Evolutionary conservation across 2,329 filamentous ascomycete genomes (phyloP).

Genomic region (Fusarium sp.): DNA sequence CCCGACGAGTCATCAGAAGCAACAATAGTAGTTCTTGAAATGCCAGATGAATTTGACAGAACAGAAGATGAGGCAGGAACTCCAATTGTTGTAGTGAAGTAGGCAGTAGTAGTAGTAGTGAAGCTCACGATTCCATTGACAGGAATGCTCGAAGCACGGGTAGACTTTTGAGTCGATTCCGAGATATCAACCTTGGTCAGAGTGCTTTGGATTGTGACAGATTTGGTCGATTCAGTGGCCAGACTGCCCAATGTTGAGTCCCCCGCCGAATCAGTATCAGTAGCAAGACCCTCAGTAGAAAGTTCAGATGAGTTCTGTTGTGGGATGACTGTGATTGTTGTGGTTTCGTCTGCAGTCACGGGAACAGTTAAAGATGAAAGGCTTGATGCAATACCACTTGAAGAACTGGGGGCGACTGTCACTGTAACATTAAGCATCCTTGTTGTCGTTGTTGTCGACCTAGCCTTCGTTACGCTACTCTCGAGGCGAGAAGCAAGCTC

Average conservation of each 20-base stretch:
- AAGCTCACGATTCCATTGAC: neutral
- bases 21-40: neutral
- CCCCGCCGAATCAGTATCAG: neutral
- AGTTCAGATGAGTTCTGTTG: conserved; percentile 4
- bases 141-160: neutral
- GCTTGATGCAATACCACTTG: neutral
- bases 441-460: conserved; percentile 22
- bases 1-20: neutral
- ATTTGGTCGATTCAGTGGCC: neutral
- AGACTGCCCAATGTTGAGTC: neutral
- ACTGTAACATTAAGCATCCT: conserved; percentile 23
- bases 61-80: neutral
- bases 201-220: neutral
- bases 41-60: neutral
- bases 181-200: neutral
- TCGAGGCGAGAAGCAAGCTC: neutral
- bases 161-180: neutral
- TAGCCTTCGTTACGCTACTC: neutral
- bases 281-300: neutral
- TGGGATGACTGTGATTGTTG: conserved; percentile 1
- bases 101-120: conserved; percentile 10
- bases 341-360: neutral
- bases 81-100: neutral
- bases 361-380: neutral
- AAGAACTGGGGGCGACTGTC: neutral